Evolutionary conservation across 805 yeast genomes (phyloP).

Genomic region (Myxozyma geophila): DNA sequence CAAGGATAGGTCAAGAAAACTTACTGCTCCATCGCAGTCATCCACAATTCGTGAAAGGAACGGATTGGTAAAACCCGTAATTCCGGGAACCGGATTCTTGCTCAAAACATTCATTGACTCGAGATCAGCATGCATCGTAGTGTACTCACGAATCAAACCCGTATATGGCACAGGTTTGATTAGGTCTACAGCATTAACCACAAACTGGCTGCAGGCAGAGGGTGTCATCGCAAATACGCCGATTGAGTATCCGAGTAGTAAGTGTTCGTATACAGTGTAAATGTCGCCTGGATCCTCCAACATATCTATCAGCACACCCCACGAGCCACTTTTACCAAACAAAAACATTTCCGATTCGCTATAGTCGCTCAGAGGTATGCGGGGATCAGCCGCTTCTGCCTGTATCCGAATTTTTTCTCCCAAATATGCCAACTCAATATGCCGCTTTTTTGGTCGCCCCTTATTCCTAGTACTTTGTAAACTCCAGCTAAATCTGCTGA

Average conservation of each 20-base stretch:
- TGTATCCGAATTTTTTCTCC: slow-evolving; percentile 28
- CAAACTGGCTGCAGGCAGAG: slow-evolving; percentile 27
- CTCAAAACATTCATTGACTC: slow-evolving; percentile 20
- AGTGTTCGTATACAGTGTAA: slow-evolving; percentile 21
- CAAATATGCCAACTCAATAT: slow-evolving; percentile 28
- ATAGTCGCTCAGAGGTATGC: slow-evolving; percentile 25
- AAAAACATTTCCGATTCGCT: slow-evolving; percentile 8
- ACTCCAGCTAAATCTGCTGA: slow-evolving; percentile 8
- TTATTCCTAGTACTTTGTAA: not conserved
- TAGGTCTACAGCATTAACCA: slow-evolving; percentile 27
- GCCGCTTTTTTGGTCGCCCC: slow-evolving; percentile 19
- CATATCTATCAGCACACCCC: slow-evolving; percentile 25
- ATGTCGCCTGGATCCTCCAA: slow-evolving; percentile 22
- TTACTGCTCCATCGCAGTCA: slow-evolving; percentile 17
- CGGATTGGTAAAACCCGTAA: slow-evolving; percentile 35
- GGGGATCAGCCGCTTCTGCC: slow-evolving; percentile 18
- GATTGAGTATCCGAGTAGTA: slow-evolving; percentile 27
- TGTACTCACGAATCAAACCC: slow-evolving; percentile 31
- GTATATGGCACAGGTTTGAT: slow-evolving; percentile 34
- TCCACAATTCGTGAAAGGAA: slow-evolving; percentile 26
- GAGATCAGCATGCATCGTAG: slow-evolving; percentile 32
- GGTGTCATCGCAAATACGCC: slow-evolving; percentile 30
- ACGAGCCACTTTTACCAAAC: slow-evolving; percentile 25
- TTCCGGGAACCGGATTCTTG: slow-evolving; percentile 29
- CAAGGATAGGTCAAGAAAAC: slow-evolving; percentile 15